Conservation (phyloP, 495 filamentous ascomycete genomes). For the Opeltia flavorubescens region DNA sequence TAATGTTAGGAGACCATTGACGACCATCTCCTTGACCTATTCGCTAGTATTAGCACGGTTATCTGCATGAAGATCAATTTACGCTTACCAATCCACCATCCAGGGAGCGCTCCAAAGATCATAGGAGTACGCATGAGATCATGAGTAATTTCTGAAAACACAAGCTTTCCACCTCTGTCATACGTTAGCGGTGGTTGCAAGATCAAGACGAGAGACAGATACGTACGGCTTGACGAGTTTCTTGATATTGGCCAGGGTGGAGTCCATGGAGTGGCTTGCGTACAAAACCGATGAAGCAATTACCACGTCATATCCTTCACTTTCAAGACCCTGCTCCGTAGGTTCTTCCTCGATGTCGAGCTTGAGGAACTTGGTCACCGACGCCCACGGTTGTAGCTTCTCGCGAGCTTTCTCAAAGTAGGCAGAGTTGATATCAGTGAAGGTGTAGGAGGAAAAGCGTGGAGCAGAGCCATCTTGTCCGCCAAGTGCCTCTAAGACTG, state of each 20-base stretch:
- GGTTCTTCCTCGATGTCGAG: conserved; percentile 35
- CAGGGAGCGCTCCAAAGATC: conserved; percentile 2
- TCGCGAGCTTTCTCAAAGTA: conserved; percentile 5
- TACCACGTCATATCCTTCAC: conserved; percentile 33
- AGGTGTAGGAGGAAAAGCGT: conserved; percentile 3
- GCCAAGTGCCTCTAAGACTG: background rate
- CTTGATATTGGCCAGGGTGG: conserved; percentile 31
- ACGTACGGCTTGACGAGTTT: conserved; percentile 25
- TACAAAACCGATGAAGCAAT: conserved; percentile 39
- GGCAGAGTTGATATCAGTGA: conserved; percentile 2
- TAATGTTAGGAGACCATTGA: no score
- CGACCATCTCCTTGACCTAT: no score
- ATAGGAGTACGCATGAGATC: background rate
- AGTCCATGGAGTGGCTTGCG: conserved; percentile 29
- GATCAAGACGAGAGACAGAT: no score
- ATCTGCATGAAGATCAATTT: no score
- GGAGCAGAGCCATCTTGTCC: conserved; percentile 7
- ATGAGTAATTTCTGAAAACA: conserved; percentile 8
- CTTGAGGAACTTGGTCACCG: conserved; percentile 21
- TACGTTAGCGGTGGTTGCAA: no score
- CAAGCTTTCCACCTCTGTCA: conserved; percentile 15
- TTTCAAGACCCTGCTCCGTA: conserved; percentile 29
- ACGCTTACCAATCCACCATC: background rate
- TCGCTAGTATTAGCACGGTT: no score
- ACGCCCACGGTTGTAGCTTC: conserved; percentile 11